Base-by-base conservation (phyloP, 2,329 filamentous ascomycete species). In the Byssochlamys sp. region DNA sequence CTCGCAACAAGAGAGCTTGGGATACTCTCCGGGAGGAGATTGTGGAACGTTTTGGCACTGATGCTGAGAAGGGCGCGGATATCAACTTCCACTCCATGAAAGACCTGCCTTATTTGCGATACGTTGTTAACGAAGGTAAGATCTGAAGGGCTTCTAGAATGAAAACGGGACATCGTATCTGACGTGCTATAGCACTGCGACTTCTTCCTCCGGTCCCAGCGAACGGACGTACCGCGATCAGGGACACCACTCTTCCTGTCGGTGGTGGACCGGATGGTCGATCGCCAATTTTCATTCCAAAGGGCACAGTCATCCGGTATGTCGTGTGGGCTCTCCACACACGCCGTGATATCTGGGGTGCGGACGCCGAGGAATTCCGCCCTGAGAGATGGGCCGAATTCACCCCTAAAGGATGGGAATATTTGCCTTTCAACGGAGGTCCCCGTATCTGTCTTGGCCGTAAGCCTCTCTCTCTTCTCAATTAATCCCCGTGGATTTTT, bases 281-380 rank as follows among this genome's bases (percentile, higher is more conserved):
- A 53, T 68, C 70, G 0, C 80, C 80, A 0, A 63, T 82, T 7
- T 75, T 79, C 55, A 70, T 83, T 2, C 69, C 68, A 24, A 77
- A 77, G 56, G 79, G 78, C 14, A 73, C 73, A 3, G 61, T 67
- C 1, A 73, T 82, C 27, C 63, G 61, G 33, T 80, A 76, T 63
- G 68, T 61, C 55, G 70, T 76, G 5, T 79, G 77, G 63, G 61
- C 71, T 25, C 81, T 82, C 74, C 80, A 83, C 61, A 73, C 77
- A 19, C 74, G 78, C 12, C 71, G 71, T 39, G 76, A 78, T 54
- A 66, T 78, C 45, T 81, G 74, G 64, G 80, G 80, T 1, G 65
- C 72, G 12, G 79, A 82, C 53, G 78, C 78, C 4, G 67, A 75
- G 25, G 73, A 74, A 48, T 83, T 77, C 69, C 71, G 67, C 57